Conservation (phyloP, 768 basidiomycete genomes). For the Crepidotus variabilis region DNA sequence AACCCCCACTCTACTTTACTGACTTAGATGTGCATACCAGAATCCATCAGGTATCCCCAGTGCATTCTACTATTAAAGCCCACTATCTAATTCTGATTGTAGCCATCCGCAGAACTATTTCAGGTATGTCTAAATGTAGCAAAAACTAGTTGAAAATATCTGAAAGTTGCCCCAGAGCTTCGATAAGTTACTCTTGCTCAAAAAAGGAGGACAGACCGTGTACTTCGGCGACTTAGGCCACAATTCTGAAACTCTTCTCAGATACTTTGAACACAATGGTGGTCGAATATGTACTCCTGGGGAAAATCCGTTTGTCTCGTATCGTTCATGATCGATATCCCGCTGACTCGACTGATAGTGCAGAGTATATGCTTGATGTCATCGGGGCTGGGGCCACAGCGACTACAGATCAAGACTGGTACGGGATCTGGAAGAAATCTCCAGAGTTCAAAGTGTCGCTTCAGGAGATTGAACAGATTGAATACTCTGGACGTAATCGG, state of each 20-base stretch:
- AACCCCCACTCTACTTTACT: neutral
- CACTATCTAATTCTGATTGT: neutral
- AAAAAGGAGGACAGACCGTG: conserved; percentile 71
- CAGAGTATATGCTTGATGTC: conserved; percentile 63
- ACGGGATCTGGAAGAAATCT: conserved; percentile 46
- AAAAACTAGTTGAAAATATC: neutral
- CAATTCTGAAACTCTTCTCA: conserved; percentile 55
- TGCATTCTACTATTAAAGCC: neutral
- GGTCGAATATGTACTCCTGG: conserved; percentile 51
- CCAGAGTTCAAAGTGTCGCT: conserved; percentile 32
- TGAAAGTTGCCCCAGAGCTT: conserved; percentile 37
- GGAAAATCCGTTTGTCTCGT: conserved; percentile 62
- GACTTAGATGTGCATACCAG: conserved; percentile 15
- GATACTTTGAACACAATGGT: conserved; percentile 73
- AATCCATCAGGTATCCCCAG: conserved; percentile 36
- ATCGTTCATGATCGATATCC: neutral
- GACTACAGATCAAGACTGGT: conserved; percentile 50
- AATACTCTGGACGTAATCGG: conserved; percentile 39
- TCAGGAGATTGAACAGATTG: conserved; percentile 40
- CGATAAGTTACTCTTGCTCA: conserved; percentile 70
- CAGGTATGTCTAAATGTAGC: conserved; percentile 29
- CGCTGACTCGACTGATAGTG: conserved; percentile 24
- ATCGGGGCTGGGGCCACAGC: conserved; percentile 74
- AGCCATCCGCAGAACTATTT: conserved; percentile 81
- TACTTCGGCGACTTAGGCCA: conserved; percentile 73